phyloP scores from a whole-genome alignment of 495 filamentous ascomycete genomes.

The Penicillium flavigenum region DNA sequence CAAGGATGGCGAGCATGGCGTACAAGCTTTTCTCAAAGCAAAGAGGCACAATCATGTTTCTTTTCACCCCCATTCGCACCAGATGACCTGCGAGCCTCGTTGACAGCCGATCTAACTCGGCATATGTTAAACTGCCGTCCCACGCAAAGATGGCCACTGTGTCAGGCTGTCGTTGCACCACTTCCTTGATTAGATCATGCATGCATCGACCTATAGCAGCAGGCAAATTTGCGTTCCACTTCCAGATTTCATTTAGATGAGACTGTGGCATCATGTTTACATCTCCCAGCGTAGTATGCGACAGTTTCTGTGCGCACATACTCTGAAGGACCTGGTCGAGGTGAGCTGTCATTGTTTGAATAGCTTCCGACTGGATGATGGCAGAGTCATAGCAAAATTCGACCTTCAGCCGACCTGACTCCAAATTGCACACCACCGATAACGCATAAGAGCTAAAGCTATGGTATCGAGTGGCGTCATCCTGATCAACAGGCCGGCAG shows the following conservation, averaged over 20 bases:
- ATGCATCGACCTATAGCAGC: slow-evolving; percentile 15
- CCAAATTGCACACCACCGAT: background rate
- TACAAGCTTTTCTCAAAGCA: slow-evolving; percentile 48
- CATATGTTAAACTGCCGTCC: slow-evolving; percentile 36
- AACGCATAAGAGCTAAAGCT: background rate
- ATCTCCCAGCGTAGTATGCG: background rate
- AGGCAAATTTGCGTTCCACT: slow-evolving; percentile 1
- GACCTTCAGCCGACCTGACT: background rate
- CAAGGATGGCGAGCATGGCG: slow-evolving; percentile 41
- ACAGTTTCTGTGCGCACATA: background rate
- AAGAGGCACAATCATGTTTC: slow-evolving; percentile 41
- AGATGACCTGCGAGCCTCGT: slow-evolving; percentile 21
- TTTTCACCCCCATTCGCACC: slow-evolving; percentile 31
- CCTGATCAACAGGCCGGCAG: too few species aligned
- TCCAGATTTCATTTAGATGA: slow-evolving; percentile 6
- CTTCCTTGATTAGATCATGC: slow-evolving; percentile 32
- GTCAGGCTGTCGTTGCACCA: background rate
- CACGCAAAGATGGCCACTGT: background rate
- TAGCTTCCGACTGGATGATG: background rate
- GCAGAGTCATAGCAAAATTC: background rate
- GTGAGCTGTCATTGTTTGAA: background rate
- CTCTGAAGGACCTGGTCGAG: background rate
- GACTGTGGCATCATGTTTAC: slow-evolving; percentile 2
- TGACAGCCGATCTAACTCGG: slow-evolving; percentile 40
- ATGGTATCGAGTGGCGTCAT: too few species aligned